These are phyloP conservation scores for Globisporangium sylvaticum DNA, from an alignment of 352 stramenopile genomes.

Conservation along the genomic window DNA sequence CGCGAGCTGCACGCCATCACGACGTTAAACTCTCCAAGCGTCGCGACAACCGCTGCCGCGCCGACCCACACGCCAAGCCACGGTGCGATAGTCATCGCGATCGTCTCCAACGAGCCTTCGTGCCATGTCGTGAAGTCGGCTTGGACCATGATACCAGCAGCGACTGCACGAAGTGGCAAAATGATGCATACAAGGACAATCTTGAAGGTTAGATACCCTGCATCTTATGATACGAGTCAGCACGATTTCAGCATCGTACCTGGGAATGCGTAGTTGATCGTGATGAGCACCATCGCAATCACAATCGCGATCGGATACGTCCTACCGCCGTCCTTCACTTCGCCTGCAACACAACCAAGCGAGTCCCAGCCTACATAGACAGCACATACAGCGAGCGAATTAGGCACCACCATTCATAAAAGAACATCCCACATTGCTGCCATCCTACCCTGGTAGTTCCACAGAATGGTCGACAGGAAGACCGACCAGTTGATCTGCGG, in stretches of 20 bases:
- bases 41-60: slow-evolving; percentile 69
- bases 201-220: background rate
- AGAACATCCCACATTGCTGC: background rate
- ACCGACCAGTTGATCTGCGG: slow-evolving; percentile 76
- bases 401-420: background rate
- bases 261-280: slow-evolving; percentile 83
- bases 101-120: slow-evolving; percentile 70
- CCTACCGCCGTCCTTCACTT: slow-evolving; percentile 75
- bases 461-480: slow-evolving; percentile 85
- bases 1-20: slow-evolving; percentile 84
- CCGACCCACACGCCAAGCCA: slow-evolving; percentile 84
- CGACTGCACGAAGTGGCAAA: slow-evolving; percentile 32
- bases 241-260: slow-evolving; percentile 18
- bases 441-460: slow-evolving; percentile 74
- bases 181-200: slow-evolving; percentile 1
- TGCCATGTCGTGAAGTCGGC: slow-evolving; percentile 65
- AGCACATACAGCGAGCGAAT: background rate
- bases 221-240: background rate
- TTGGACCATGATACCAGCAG: slow-evolving; percentile 73
- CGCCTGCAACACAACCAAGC: slow-evolving; percentile 76
- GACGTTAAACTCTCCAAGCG: slow-evolving; percentile 83
- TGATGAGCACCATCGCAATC: slow-evolving; percentile 80
- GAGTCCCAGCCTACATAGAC: slow-evolving; percentile 61
- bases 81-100: slow-evolving; percentile 64
- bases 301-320: slow-evolving; percentile 83